Percentiles rank a stretch among this genome's conserved stretches.
phyloP scores from a whole-genome alignment of 495 filamentous ascomycete genomes.

The Hyphodiscus hymeniophilus region DNA sequence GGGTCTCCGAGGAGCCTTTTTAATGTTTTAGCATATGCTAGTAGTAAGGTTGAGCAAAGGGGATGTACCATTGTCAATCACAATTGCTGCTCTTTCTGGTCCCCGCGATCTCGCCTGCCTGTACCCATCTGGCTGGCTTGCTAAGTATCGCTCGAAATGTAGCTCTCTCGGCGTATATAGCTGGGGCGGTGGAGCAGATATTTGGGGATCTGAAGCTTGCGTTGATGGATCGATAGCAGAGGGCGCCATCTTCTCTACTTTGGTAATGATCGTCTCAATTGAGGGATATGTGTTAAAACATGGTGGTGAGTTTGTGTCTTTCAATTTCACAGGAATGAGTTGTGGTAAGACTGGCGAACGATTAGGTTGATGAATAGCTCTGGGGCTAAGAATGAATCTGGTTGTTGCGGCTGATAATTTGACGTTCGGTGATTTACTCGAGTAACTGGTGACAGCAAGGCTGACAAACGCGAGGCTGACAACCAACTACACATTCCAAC shows the following conservation, averaged over 20 bases:
- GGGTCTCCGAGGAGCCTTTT: constrained; percentile 75
- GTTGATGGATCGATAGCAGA: constrained; percentile 13
- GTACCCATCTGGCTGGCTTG: constrained; percentile 60
- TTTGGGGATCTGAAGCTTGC: constrained; percentile 11
- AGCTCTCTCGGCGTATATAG: constrained; percentile 55
- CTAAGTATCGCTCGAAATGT: constrained; percentile 65
- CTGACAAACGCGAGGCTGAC: too few relatives aligned
- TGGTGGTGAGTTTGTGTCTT: constrained; percentile 1
- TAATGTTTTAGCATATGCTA: constrained; percentile 5
- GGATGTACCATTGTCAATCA: constrained; percentile 89
- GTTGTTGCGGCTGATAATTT: not conserved
- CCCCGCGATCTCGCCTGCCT: constrained; percentile 46
- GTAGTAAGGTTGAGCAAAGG: constrained; percentile 5
- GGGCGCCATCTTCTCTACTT: constrained; percentile 15
- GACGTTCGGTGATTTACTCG: not conserved
- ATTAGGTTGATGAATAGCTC: not conserved
- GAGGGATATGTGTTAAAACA: constrained; percentile 11
- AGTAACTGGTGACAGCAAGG: too few relatives aligned
- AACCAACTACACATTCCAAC: too few relatives aligned
- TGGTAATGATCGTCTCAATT: not conserved
- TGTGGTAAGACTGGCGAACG: not conserved
- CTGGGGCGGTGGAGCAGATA: constrained; percentile 9
- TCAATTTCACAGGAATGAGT: not conserved
- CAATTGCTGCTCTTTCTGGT: constrained; percentile 57
- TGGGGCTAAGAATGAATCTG: not conserved